Percentiles rank a stretch among this genome's conserved stretches.
phyloP scores from a whole-genome alignment of 768 basidiomycete species.

The Auriscalpium microsporum region DNA sequence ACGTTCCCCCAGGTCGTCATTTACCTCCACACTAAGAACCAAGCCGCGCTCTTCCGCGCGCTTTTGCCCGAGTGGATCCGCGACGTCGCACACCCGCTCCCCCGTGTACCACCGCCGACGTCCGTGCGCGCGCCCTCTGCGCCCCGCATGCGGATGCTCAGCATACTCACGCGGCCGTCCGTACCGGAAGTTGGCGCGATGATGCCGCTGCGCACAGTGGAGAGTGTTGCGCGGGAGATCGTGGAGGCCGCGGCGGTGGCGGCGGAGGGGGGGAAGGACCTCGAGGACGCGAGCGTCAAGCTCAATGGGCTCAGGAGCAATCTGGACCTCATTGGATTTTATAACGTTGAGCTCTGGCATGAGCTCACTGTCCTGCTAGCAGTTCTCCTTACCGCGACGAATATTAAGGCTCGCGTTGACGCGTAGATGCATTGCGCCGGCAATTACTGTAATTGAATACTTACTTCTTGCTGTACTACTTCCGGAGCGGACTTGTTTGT shows the following conservation, averaged over 20 bases:
- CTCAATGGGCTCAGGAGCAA: neutral
- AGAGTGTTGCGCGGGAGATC: neutral
- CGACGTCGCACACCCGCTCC: neutral
- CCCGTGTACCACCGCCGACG: too few species aligned
- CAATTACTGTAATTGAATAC: too few species aligned
- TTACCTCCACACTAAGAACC: neutral
- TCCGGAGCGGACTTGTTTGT: too few species aligned
- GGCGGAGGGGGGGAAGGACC: neutral
- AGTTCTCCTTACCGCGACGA: neutral
- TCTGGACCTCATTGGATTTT: neutral
- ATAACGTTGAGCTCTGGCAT: neutral
- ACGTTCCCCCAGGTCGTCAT: neutral
- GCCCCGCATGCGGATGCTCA: neutral
- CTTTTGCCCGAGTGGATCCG: slow-evolving; percentile 1
- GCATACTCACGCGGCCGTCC: neutral
- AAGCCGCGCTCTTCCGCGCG: neutral
- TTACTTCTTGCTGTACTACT: too few species aligned
- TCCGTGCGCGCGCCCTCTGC: neutral
- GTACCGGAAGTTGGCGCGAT: neutral
- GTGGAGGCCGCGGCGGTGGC: neutral
- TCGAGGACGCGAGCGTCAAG: neutral
- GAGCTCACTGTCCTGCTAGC: neutral
- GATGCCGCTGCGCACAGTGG: neutral
- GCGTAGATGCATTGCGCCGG: neutral
- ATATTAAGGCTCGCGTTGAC: neutral